Conservation (phyloP, 257 asterid species). For the Solanum phureja region DNA sequence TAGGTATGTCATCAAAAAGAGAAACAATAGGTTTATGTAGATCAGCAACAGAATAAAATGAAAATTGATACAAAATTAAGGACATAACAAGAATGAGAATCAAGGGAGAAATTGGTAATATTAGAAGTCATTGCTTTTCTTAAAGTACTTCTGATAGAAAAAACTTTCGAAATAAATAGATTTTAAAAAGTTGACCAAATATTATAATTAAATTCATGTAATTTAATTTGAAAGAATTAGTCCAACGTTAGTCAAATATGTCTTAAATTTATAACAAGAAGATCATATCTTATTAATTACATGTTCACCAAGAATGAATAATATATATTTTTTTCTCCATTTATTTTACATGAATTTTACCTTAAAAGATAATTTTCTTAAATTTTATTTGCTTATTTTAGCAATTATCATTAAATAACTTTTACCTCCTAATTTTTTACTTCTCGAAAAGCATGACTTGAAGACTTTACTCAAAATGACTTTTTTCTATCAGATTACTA, state of each 20-base stretch:
- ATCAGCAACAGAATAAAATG: neutral
- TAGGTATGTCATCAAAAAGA: neutral
- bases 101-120: neutral
- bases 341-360: too few relatives aligned
- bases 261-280: too few relatives aligned
- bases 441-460: neutral
- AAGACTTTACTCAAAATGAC: neutral
- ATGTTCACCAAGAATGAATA: neutral
- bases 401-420: too few relatives aligned
- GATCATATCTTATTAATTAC: neutral
- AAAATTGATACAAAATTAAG: neutral
- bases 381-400: neutral
- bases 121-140: neutral
- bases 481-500: too few relatives aligned
- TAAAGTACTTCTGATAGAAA: neutral
- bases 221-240: neutral
- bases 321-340: too few relatives aligned
- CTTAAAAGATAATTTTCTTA: too few relatives aligned
- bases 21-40: neutral
- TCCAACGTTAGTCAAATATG: neutral
- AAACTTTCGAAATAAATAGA: neutral
- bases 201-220: neutral
- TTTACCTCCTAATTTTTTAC: neutral
- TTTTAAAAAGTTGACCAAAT: neutral
- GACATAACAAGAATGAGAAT: neutral